A percentile compares a stretch with the other conserved stretches of the same genome.
Conservation (phyloP, 2,329 filamentous ascomycete genomes). For the Fusarium ambrosium region DNA sequence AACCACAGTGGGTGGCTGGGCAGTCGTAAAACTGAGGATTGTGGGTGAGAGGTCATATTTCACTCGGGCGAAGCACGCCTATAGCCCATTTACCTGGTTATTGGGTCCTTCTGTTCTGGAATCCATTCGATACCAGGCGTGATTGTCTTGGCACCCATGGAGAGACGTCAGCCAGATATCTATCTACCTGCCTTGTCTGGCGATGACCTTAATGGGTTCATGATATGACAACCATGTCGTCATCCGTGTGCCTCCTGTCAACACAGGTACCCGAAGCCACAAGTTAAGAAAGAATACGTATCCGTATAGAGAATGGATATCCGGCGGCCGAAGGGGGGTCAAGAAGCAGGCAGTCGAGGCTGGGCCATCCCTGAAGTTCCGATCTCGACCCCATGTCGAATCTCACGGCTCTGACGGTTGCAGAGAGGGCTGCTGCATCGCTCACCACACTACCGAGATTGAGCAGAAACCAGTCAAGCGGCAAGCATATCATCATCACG, state of each 20-base stretch:
- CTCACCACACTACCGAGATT: conserved; percentile 30
- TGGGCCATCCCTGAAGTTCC: conserved; percentile 23
- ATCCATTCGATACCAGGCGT: neutral
- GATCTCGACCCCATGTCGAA: conserved; percentile 38
- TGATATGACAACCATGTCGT: conserved; percentile 22
- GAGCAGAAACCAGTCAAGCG: conserved; percentile 11
- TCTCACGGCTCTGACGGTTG: conserved; percentile 24
- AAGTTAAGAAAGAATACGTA: neutral
- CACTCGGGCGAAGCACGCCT: neutral
- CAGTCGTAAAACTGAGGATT: neutral
- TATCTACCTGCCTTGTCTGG: neutral
- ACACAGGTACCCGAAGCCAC: conserved; percentile 34
- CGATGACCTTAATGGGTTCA: neutral
- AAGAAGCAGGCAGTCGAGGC: neutral
- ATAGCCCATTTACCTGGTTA: conserved; percentile 3
- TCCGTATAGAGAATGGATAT: conserved; percentile 1
- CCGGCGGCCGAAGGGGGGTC: neutral
- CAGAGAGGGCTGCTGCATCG: conserved; percentile 10
- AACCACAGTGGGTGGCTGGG: conserved; percentile 6
- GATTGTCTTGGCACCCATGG: neutral
- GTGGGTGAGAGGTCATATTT: conserved; percentile 2
- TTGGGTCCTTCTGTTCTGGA: neutral
- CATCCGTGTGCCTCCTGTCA: conserved; percentile 20
- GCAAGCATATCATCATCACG: conserved; percentile 22
- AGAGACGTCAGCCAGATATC: neutral